Evolutionary conservation across 306 rosid species (phyloP), one percentile per base, ranked within the genome.

Genomic region (Fagus sylvatica): DNA sequence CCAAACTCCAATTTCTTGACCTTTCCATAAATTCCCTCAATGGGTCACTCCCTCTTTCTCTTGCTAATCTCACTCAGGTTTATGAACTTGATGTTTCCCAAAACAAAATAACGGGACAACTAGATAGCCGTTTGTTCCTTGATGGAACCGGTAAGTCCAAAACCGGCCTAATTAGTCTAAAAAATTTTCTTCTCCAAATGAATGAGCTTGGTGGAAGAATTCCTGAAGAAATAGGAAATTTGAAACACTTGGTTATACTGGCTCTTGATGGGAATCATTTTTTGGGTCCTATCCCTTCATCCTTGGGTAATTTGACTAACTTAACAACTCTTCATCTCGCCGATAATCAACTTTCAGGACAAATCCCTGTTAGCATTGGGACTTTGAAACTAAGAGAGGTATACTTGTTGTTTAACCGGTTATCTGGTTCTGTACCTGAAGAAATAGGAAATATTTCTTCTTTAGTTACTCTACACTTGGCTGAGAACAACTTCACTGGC

Each of bases 161-260:
- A 85, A 84, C 75, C 39, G 89, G 91, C 2, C 84, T 90, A 11
- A 39, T 65, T 13, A 39, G 84, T 32, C 76, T 90, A 3, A 78
- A 67, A 59, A 76, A 90, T 69, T 79, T 90, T 0, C 78, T 90
- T 13, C 75, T 85, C 9, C 91, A 90, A 13, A 80, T 79, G 16
- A 87, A 83, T 57, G 39, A 32, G 3, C 76, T 90, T 30, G 78
- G 78, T 9, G 90, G 94, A 0, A 73, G 30, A 40, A 53, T 89
- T 2, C 93, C 93, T 0, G 73, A 84, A 15, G 91, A 87, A 83
- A 87, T 87, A 32, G 93, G 93, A 1, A 87, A 89, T 61, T 32
- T 89, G 30, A 85, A 70, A 56, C 54, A 73, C 79, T 69, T 85
- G 69, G 74, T 43, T 69, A 1, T 87, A 4, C 53, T 89, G 17